phyloP scores from a whole-genome alignment of 805 yeast genomes.

The Candida insectalens region DNA sequence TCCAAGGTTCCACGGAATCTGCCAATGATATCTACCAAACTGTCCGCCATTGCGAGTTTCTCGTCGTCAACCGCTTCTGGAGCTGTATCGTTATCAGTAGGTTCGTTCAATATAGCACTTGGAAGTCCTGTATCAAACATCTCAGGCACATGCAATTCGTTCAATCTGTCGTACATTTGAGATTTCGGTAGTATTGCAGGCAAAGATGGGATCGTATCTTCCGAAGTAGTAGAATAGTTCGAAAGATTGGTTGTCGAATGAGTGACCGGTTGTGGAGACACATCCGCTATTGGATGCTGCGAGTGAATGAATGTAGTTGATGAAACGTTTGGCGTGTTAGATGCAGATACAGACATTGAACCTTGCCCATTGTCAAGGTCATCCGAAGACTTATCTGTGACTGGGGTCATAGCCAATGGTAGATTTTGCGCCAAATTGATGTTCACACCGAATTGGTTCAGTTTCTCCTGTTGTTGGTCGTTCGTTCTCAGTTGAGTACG shows the following conservation, averaged over 20 bases:
- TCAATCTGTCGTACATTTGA: not conserved
- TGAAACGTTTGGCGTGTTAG: not conserved
- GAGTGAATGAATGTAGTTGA: not conserved
- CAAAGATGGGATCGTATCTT: not conserved
- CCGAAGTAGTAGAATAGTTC: not conserved
- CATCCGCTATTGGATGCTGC: not conserved
- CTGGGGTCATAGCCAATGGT: conserved; percentile 73
- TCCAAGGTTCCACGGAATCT: conserved; percentile 6
- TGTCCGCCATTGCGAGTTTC: not conserved
- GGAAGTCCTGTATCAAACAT: not conserved
- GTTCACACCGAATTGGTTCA: conserved; percentile 31
- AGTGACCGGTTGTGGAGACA: not conserved
- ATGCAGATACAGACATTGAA: not conserved
- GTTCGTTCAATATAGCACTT: conserved; percentile 1
- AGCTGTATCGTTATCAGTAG: not conserved
- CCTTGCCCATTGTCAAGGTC: too few relatives aligned
- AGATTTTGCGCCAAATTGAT: conserved; percentile 60
- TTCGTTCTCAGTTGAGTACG: conserved; percentile 29
- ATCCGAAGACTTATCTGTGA: conserved; percentile 54
- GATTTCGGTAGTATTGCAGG: not conserved
- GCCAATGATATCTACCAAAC: conserved; percentile 3
- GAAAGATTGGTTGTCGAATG: not conserved
- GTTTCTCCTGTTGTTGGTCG: conserved; percentile 31
- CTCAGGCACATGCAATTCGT: not conserved
- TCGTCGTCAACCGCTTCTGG: not conserved